A percentile compares a stretch with the other conserved stretches of the same genome.
phyloP scores from a whole-genome alignment of 140 eudicot species.

The Senecio squalidus region DNA sequence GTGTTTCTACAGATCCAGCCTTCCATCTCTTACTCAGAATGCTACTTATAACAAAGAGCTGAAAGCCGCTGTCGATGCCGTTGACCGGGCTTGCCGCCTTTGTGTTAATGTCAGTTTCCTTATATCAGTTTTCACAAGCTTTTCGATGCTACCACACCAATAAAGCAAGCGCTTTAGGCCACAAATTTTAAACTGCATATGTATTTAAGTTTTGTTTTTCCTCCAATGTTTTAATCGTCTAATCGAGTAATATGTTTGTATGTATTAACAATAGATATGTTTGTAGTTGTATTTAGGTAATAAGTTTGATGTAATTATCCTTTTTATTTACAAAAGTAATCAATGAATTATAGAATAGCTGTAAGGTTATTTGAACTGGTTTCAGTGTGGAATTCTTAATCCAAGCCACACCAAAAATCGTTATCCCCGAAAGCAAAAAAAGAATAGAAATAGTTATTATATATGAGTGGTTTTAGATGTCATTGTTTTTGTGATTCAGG shows the following conservation, averaged over 20 bases:
- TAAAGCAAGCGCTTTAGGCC: too few relatives aligned
- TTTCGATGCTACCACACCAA: background rate
- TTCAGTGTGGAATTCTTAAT: too few relatives aligned
- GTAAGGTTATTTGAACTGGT: too few relatives aligned
- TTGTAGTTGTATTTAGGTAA: too few relatives aligned
- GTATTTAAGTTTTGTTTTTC: too few relatives aligned
- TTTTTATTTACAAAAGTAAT: too few relatives aligned
- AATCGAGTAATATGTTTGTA: too few relatives aligned
- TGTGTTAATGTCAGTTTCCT: slow-evolving; percentile 61
- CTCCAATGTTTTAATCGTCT: too few relatives aligned
- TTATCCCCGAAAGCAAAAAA: background rate
- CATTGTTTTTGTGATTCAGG: slow-evolving; percentile 37
- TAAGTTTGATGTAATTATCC: too few relatives aligned
- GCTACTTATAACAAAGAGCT: slow-evolving; percentile 67
- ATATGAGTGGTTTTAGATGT: background rate
- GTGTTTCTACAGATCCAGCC: slow-evolving; percentile 45
- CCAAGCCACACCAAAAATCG: background rate
- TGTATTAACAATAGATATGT: too few relatives aligned
- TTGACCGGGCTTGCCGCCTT: slow-evolving; percentile 72
- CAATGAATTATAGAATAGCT: too few relatives aligned
- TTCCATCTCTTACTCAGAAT: slow-evolving; percentile 56
- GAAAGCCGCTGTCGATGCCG: slow-evolving; percentile 75
- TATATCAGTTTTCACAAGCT: background rate
- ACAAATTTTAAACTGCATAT: too few relatives aligned
- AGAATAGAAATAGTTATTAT: background rate